phyloP scores from a whole-genome alignment of 306 rosid genomes.

The Trifolium repens region DNA sequence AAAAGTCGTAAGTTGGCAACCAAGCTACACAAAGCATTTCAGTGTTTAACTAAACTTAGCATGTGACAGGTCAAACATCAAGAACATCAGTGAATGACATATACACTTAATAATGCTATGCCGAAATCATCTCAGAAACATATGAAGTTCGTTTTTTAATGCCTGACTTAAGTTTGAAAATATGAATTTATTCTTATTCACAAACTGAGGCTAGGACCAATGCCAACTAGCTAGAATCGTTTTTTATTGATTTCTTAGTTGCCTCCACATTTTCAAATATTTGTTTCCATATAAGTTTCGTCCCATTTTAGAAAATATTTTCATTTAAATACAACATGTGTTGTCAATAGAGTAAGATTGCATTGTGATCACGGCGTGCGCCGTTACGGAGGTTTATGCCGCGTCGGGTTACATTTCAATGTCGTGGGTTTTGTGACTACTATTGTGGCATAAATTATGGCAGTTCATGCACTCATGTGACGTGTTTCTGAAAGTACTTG shows the following conservation, averaged over 20 bases:
- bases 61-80: slow-evolving; percentile 6
- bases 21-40: slow-evolving; percentile 31
- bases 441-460: background rate
- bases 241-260: background rate
- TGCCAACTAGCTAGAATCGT: too few species aligned
- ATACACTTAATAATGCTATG: slow-evolving; percentile 20
- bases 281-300: slow-evolving; percentile 1
- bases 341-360: background rate
- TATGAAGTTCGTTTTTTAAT: background rate
- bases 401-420: background rate
- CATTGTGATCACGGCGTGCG: background rate
- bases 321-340: background rate
- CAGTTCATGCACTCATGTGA: background rate
- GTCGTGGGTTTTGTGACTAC: background rate
- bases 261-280: slow-evolving; percentile 9
- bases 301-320: slow-evolving; percentile 17
- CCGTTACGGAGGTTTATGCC: background rate
- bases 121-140: slow-evolving; percentile 7
- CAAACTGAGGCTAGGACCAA: too few species aligned
- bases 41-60: slow-evolving; percentile 23
- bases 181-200: too few species aligned
- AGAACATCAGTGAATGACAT: slow-evolving; percentile 33
- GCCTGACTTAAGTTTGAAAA: background rate
- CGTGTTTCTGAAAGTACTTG: background rate
- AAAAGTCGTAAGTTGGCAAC: slow-evolving; percentile 18